Conservation (phyloP, 768 basidiomycete species). For the Asterophora lycoperdoides region DNA sequence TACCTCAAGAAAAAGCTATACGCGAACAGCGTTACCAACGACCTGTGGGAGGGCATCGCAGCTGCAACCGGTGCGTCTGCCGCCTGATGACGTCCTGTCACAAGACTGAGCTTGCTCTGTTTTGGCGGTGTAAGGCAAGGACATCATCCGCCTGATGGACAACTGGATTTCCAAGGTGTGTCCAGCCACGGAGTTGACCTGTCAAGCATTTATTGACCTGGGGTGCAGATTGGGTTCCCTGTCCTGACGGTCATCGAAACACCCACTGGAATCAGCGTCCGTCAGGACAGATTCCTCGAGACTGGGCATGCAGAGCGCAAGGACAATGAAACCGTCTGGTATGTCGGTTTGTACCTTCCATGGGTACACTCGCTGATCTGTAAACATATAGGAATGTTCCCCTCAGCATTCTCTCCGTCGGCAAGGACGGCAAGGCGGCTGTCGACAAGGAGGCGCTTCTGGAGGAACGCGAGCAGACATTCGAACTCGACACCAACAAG, state of each 20-base stretch:
- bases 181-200: neutral
- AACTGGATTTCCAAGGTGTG: conserved; percentile 83
- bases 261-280: conserved; percentile 64
- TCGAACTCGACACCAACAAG: conserved; percentile 69
- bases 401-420: conserved; percentile 63
- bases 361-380: neutral
- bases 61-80: conserved; percentile 52
- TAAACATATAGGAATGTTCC: conserved; percentile 66
- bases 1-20: conserved; percentile 90
- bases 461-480: conserved; percentile 58
- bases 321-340: conserved; percentile 90
- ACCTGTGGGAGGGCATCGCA: conserved; percentile 85
- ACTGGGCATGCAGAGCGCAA: conserved; percentile 73
- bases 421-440: conserved; percentile 48
- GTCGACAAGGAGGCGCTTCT: conserved; percentile 66
- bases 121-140: conserved; percentile 36
- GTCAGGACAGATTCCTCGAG: conserved; percentile 91
- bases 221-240: conserved; percentile 67
- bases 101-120: neutral
- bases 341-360: conserved; percentile 1
- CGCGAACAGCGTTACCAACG: conserved; percentile 77
- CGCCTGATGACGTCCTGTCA: neutral
- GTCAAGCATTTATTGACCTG: neutral
- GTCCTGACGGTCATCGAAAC: conserved; percentile 83
- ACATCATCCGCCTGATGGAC: conserved; percentile 80